Percentiles rank a stretch among this genome's conserved stretches.
phyloP scores from a whole-genome alignment of 1,284 basidiomycete species.

The Cerrena zonata region DNA sequence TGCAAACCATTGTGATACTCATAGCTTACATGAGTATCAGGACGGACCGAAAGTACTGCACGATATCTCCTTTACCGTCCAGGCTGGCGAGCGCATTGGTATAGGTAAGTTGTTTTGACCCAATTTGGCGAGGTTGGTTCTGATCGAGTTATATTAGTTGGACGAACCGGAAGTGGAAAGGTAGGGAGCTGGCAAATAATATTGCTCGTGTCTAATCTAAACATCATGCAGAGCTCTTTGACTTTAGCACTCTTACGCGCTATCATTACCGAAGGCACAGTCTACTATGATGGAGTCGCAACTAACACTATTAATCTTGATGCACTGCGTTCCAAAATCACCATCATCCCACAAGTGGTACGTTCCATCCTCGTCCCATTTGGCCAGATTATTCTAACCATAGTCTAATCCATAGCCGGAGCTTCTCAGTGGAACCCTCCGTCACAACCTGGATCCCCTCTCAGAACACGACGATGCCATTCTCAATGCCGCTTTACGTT shows the following conservation, averaged over 20 bases:
- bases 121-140: neutral
- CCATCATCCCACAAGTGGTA: slow-evolving; percentile 42
- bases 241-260: slow-evolving; percentile 39
- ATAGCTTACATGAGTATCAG: slow-evolving; percentile 10
- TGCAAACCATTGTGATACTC: no score
- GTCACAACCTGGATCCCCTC: slow-evolving; percentile 68
- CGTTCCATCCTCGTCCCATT: slow-evolving; percentile 9
- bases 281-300: slow-evolving; percentile 31
- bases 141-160: neutral
- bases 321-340: slow-evolving; percentile 40
- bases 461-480: slow-evolving; percentile 63
- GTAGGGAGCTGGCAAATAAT: neutral
- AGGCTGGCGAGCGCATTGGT: slow-evolving; percentile 47
- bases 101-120: slow-evolving; percentile 30
- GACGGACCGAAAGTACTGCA: slow-evolving; percentile 41
- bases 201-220: neutral
- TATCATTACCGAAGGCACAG: slow-evolving; percentile 43
- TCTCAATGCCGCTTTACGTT: slow-evolving; percentile 37
- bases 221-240: slow-evolving; percentile 34
- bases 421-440: slow-evolving; percentile 51
- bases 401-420: slow-evolving; percentile 63
- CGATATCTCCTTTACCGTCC: slow-evolving; percentile 41
- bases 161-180: slow-evolving; percentile 8
- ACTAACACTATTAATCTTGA: slow-evolving; percentile 54
- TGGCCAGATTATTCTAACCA: neutral